Percentiles rank a stretch among this genome's conserved stretches.
These are phyloP conservation scores for Pterocarpus macrocarpus DNA, from an alignment of 306 rosid genomes.

Conservation along the genomic window DNA sequence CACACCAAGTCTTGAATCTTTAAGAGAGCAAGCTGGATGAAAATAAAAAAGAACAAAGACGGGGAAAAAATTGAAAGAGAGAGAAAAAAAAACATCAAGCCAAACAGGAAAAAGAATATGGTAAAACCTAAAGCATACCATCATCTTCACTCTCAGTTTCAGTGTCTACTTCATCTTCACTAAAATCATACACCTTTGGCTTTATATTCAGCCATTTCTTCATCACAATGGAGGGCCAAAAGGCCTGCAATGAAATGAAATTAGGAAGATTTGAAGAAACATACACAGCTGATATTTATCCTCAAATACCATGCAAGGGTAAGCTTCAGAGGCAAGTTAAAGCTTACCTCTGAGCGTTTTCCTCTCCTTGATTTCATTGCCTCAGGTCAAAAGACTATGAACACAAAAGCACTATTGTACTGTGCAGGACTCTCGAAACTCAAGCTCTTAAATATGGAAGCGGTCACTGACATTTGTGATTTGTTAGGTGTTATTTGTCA, in stretches of 20 bases:
- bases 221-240: constrained; percentile 94
- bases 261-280: constrained; percentile 29
- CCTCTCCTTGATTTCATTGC: constrained; percentile 74
- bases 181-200: constrained; percentile 82
- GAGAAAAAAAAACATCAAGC: constrained; percentile 13
- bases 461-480: constrained; percentile 42
- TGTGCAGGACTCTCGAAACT: constrained; percentile 46
- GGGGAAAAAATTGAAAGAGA: constrained; percentile 24
- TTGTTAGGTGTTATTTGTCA: constrained; percentile 43
- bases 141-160: constrained; percentile 97
- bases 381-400: constrained; percentile 48
- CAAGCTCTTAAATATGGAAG: constrained; percentile 60
- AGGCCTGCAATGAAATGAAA: constrained; percentile 66
- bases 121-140: constrained; percentile 54
- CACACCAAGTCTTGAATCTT: constrained; percentile 55
- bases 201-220: constrained; percentile 95
- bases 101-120: constrained; percentile 21
- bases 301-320: constrained; percentile 8
- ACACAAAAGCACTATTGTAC: constrained; percentile 30
- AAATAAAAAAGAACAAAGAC: constrained; percentile 36
- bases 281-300: background rate
- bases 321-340: constrained; percentile 39
- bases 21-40: constrained; percentile 62
- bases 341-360: constrained; percentile 79
- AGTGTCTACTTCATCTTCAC: constrained; percentile 93